Percentiles rank a stretch among this genome's conserved stretches.
These are phyloP conservation scores for Xylariaceae sp. DNA, from an alignment of 2,329 filamentous ascomycete species.

Conservation along the genomic window DNA sequence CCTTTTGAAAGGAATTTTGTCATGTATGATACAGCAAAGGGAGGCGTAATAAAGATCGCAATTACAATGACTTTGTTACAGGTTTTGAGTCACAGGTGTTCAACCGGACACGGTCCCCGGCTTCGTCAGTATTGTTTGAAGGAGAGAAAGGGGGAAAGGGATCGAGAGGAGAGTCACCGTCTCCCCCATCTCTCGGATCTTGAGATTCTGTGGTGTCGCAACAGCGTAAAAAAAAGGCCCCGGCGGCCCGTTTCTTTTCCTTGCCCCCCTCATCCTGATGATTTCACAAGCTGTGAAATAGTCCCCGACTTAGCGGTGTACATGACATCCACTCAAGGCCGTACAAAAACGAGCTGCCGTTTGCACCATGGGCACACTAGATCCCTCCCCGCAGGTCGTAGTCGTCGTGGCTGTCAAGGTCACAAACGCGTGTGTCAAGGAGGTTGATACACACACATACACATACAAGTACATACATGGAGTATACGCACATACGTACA, in stretches of 20 bases:
- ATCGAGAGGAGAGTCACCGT: background rate
- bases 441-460: conserved; percentile 18
- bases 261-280: background rate
- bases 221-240: background rate
- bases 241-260: background rate
- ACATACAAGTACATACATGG: background rate
- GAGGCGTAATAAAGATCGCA: background rate
- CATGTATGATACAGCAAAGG: conserved; percentile 4
- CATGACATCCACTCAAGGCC: conserved; percentile 9
- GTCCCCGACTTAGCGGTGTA: conserved; percentile 24
- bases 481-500: background rate
- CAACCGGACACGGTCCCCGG: conserved; percentile 5
- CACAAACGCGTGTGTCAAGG: conserved; percentile 6
- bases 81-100: conserved; percentile 11
- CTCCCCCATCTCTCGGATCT: background rate
- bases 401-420: conserved; percentile 4
- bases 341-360: conserved; percentile 26
- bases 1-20: conserved; percentile 23
- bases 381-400: conserved; percentile 11
- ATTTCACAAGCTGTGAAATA: conserved; percentile 19
- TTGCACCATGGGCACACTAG: conserved; percentile 26
- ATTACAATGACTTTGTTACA: conserved; percentile 24
- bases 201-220: conserved; percentile 1
- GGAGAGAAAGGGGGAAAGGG: background rate
- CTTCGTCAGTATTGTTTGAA: background rate